Evolutionary conservation across 345 rosid species (phyloP).

Genomic region (Streptanthus diversifolius): DNA sequence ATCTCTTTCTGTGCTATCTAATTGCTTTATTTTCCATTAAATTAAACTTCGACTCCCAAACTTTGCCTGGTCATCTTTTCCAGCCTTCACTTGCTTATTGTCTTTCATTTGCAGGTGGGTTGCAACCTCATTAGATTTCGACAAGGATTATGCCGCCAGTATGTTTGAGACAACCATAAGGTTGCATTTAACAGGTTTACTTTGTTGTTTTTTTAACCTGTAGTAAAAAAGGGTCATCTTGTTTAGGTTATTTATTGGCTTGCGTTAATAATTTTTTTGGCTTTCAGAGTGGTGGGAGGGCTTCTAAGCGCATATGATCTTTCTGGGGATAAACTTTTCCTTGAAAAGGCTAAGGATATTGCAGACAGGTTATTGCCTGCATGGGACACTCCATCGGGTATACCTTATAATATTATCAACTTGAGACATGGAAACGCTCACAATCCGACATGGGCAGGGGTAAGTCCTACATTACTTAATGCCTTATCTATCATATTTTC

Average conservation of each 20-base stretch:
- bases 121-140: conserved; percentile 79
- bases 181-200: conserved; percentile 82
- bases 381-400: conserved; percentile 77
- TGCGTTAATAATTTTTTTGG: conserved; percentile 19
- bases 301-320: conserved; percentile 98
- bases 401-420: conserved; percentile 84
- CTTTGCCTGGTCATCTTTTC: not conserved
- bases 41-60: not conserved
- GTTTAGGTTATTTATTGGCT: conserved; percentile 15
- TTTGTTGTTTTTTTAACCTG: conserved; percentile 36
- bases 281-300: conserved; percentile 92
- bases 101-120: conserved; percentile 74
- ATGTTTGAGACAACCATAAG: conserved; percentile 99
- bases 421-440: conserved; percentile 74
- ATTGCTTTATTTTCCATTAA: not conserved
- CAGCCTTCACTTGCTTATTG: conserved; percentile 2
- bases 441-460: conserved; percentile 91
- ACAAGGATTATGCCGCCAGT: conserved; percentile 90
- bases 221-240: conserved; percentile 28
- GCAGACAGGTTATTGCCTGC: conserved; percentile 96
- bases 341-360: conserved; percentile 88
- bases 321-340: conserved; percentile 78
- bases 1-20: not conserved
- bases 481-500: not conserved
- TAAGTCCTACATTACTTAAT: conserved; percentile 39